Percentiles rank a stretch among this genome's conserved stretches.
phyloP scores from a whole-genome alignment of 2,329 filamentous ascomycete species.

The Aspergillus fumigatiaffinis region DNA sequence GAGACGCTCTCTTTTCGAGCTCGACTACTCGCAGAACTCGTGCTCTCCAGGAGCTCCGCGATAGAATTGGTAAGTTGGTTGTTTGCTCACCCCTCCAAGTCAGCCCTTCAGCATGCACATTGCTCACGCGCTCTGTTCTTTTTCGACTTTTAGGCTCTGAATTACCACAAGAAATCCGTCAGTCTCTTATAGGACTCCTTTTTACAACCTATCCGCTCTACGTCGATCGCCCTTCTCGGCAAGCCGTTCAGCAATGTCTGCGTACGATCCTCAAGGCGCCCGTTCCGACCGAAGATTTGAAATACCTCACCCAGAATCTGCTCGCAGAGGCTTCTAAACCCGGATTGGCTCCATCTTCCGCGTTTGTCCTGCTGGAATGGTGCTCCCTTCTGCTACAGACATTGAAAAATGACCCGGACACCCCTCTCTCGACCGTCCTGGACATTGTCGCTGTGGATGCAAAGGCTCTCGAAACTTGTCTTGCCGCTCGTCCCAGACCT shows the following conservation, averaged over 20 bases:
- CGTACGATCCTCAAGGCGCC: slow-evolving; percentile 60
- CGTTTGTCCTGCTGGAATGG: slow-evolving; percentile 91
- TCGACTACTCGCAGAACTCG: slow-evolving; percentile 40
- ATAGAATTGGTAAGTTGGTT: slow-evolving; percentile 37
- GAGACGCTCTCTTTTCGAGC: slow-evolving; percentile 38
- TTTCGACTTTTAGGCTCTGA: slow-evolving; percentile 26
- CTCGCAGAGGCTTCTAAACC: slow-evolving; percentile 70
- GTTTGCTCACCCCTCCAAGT: neutral
- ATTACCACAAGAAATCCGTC: slow-evolving; percentile 27
- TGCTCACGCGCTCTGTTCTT: neutral
- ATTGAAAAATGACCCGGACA: slow-evolving; percentile 62
- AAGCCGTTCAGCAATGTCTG: slow-evolving; percentile 78
- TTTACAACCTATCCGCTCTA: slow-evolving; percentile 88
- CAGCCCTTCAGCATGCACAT: neutral
- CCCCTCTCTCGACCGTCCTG: slow-evolving; percentile 52
- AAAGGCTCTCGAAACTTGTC: slow-evolving; percentile 71
- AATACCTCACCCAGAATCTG: slow-evolving; percentile 63
- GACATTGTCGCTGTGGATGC: slow-evolving; percentile 68
- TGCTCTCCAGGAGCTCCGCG: slow-evolving; percentile 42
- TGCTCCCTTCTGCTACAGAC: slow-evolving; percentile 73
- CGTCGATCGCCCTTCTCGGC: slow-evolving; percentile 76
- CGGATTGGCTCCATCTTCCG: slow-evolving; percentile 71
- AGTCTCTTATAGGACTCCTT: slow-evolving; percentile 63
- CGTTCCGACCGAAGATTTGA: slow-evolving; percentile 45
- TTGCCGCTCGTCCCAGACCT: slow-evolving; percentile 60